Base-by-base conservation (phyloP, 352 stramenopile genomes). In the Halophytophthora batemanensis region DNA sequence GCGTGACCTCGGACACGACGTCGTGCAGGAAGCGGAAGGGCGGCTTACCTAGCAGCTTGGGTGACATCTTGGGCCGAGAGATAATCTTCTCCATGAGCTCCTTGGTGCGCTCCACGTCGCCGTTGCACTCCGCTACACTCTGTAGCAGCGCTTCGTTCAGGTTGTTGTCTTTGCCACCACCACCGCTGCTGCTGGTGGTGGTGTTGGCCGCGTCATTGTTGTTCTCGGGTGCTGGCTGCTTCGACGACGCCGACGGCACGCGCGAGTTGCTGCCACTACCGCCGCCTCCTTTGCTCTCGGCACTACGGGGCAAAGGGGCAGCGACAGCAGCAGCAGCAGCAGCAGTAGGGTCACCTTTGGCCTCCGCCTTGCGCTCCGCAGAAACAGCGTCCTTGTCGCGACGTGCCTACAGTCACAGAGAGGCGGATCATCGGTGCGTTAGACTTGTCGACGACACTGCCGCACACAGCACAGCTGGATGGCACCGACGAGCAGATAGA, bases 1-100 rank as follows among this genome's bases (percentile, higher is more conserved):
- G 81, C 34, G 75, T 93, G 36, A 96, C 57, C 57, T 93, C 84
- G 8, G 74, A 86, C 33, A 94, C 64, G 25, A 95, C 74, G 51
- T 95, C 85, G 52, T 96, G 85, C 25, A 95, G 64, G 57, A 95
- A 96, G 18, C 85, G 85, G 60, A 96, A 96, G 15, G 87, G 87
- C 14, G 87, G 87, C 45, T 94, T 95, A 38, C 69, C 71, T 17
- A 95, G 57, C 10, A 95, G 52, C 51, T 95, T 93, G 22, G 74
- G 66, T 1, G 73, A 82, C 82, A 95, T 92, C 54, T 95, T 96
- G 42, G 82, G 82, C 39, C 90, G 90, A 6, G 74, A 51, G 46
- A 93, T 93, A 37, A 95, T 64, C 49, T 87, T 85, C 55, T 92
- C 81, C 13, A 92, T 53, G 38, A 87, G 50, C 0, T 80, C 79